A percentile compares a stretch with the other conserved stretches of the same genome.
These are phyloP conservation scores for Cercospora canescens DNA, from an alignment of 2,329 filamentous ascomycete genomes.

Conservation along the genomic window DNA sequence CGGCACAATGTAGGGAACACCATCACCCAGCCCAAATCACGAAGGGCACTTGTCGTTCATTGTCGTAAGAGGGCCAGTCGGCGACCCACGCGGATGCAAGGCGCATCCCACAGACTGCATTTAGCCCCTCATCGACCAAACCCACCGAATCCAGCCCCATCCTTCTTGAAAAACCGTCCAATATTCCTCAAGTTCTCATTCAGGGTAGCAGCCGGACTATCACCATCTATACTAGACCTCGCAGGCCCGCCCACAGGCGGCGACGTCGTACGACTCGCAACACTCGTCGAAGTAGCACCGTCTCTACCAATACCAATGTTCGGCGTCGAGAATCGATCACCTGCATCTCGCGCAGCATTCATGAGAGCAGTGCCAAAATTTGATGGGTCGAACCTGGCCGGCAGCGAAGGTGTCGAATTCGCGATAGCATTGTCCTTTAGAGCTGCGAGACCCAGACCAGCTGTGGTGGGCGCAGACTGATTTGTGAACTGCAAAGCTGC, in stretches of 20 bases:
- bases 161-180: slow-evolving; percentile 91
- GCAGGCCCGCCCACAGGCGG: slow-evolving; percentile 29
- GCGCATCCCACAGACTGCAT: too few relatives aligned
- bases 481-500: slow-evolving; percentile 59
- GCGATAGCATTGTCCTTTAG: slow-evolving; percentile 41
- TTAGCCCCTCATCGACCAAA: slow-evolving; percentile 25
- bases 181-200: slow-evolving; percentile 96
- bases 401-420: slow-evolving; percentile 40
- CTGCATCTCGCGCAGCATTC: slow-evolving; percentile 81
- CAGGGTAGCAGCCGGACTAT: slow-evolving; percentile 61
- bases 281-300: slow-evolving; percentile 28
- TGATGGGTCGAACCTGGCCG: slow-evolving; percentile 70
- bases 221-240: slow-evolving; percentile 25
- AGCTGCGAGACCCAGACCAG: slow-evolving; percentile 31
- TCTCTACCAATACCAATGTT: slow-evolving; percentile 39
- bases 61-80: too few relatives aligned
- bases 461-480: slow-evolving; percentile 34
- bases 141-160: slow-evolving; percentile 62
- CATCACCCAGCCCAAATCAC: too few relatives aligned
- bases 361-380: slow-evolving; percentile 79
- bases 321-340: slow-evolving; percentile 65
- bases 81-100: too few relatives aligned
- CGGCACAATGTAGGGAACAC: too few relatives aligned
- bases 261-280: slow-evolving; percentile 36
- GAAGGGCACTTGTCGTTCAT: too few relatives aligned